Evolutionary conservation across 768 basidiomycete species (phyloP).

Genomic region (Rhodosporidiobolus sp.): DNA sequence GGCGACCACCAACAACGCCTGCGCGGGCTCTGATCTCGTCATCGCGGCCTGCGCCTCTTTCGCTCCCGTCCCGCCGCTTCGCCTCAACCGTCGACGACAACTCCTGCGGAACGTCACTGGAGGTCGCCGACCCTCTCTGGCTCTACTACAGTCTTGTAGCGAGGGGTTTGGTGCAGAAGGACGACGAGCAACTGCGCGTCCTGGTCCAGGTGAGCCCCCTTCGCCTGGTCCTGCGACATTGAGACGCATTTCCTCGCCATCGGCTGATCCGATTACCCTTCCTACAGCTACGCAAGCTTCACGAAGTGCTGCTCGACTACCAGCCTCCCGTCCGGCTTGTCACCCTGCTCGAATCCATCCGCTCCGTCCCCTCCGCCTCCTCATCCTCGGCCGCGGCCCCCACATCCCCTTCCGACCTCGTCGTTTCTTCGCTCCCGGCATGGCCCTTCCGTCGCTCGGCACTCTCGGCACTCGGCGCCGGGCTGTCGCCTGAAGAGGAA

Average conservation of each 20-base stretch:
- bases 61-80: neutral
- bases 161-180: conserved; percentile 55
- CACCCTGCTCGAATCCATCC: conserved; percentile 46
- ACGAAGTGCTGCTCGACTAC: conserved; percentile 55
- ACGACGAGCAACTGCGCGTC: conserved; percentile 58
- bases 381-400: neutral
- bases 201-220: conserved; percentile 54
- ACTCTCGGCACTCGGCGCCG: conserved; percentile 37
- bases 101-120: neutral
- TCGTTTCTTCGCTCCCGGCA: conserved; percentile 3
- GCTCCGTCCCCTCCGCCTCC: conserved; percentile 2
- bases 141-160: conserved; percentile 56
- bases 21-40: no score
- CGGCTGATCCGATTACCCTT: neutral
- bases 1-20: no score
- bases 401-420: neutral
- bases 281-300: conserved; percentile 56
- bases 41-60: no score
- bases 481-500: conserved; percentile 41
- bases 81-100: neutral
- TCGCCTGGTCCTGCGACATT: conserved; percentile 10
- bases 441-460: conserved; percentile 39
- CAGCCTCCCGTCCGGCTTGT: conserved; percentile 54
- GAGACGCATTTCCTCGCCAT: conserved; percentile 4
- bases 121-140: conserved; percentile 54